Conservation (phyloP, 352 stramenopile genomes). For the Plasmopara muralis region DNA sequence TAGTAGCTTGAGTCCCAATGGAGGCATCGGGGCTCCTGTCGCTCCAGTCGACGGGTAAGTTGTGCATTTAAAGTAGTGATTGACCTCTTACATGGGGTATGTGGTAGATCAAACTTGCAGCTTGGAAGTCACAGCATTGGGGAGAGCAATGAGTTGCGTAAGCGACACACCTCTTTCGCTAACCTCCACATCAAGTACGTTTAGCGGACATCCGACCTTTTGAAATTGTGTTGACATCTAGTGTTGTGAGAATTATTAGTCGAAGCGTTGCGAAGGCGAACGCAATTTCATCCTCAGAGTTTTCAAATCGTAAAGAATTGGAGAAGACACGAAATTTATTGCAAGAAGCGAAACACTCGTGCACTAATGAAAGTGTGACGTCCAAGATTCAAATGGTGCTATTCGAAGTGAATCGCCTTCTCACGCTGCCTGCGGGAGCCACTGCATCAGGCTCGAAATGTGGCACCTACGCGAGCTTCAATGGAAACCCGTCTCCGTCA, state of each 20-base stretch:
- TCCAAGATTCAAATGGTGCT: slow-evolving; percentile 43
- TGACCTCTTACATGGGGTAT: slow-evolving; percentile 4
- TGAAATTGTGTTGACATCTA: neutral
- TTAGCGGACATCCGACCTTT: neutral
- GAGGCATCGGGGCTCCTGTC: slow-evolving; percentile 16
- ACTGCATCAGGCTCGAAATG: slow-evolving; percentile 4
- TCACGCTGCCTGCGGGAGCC: slow-evolving; percentile 5
- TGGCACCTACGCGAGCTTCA: slow-evolving; percentile 16
- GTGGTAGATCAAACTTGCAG: slow-evolving; percentile 6
- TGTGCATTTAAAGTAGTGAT: neutral
- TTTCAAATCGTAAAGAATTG: slow-evolving; percentile 37
- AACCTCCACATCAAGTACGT: slow-evolving; percentile 48
- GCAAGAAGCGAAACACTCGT: slow-evolving; percentile 40
- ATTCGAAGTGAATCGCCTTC: slow-evolving; percentile 37
- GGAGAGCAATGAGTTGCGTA: slow-evolving; percentile 10
- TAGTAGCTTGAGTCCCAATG: slow-evolving; percentile 6
- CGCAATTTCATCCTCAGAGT: slow-evolving; percentile 15
- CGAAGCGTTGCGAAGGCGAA: slow-evolving; percentile 27
- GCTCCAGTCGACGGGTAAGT: slow-evolving; percentile 31
- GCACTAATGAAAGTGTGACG: slow-evolving; percentile 30
- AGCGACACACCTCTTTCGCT: slow-evolving; percentile 46
- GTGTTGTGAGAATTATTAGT: slow-evolving; percentile 12
- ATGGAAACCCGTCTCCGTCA: slow-evolving; percentile 16
- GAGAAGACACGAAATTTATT: slow-evolving; percentile 49
- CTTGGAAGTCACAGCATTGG: slow-evolving; percentile 7